Percentiles rank a stretch among this genome's conserved stretches.
Evolutionary conservation across 2,329 filamentous ascomycete genomes (phyloP).

Genomic region (Ceratocystiopsis brevicomis): DNA sequence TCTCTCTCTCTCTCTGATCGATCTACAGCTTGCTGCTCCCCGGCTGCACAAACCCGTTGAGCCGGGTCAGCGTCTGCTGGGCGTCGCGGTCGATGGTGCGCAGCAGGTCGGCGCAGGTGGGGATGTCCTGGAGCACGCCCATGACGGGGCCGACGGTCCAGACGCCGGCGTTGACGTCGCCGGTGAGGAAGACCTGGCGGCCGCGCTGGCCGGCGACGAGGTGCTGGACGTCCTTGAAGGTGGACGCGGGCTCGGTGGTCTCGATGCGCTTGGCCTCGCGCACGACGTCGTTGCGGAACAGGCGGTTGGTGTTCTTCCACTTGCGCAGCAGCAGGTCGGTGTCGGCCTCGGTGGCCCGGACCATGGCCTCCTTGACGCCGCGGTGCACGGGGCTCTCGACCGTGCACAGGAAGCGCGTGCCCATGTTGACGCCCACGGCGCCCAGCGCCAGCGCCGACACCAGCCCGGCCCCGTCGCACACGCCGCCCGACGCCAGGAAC

Average conservation of each 20-base stretch:
- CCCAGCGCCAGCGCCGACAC: slow-evolving; percentile 80
- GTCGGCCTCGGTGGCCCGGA: slow-evolving; percentile 73
- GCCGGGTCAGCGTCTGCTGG: slow-evolving; percentile 23
- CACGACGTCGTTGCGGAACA: slow-evolving; percentile 83
- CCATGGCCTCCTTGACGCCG: slow-evolving; percentile 88
- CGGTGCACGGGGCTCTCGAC: slow-evolving; percentile 79
- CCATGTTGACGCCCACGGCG: slow-evolving; percentile 95
- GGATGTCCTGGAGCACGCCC: slow-evolving; percentile 67
- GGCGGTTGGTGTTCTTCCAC: slow-evolving; percentile 80
- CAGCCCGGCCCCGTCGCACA: slow-evolving; percentile 83
- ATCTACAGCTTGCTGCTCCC: neutral
- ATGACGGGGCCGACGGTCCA: slow-evolving; percentile 98
- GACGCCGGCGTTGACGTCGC: slow-evolving; percentile 76
- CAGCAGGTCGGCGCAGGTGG: slow-evolving; percentile 51
- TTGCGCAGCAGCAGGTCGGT: slow-evolving; percentile 72
- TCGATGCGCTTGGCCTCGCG: slow-evolving; percentile 64
- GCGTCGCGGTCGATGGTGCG: slow-evolving; percentile 62
- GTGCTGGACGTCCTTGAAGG: slow-evolving; percentile 68
- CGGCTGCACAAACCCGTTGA: too few species aligned
- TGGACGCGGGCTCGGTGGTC: neutral
- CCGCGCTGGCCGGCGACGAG: slow-evolving; percentile 82
- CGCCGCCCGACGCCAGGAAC: slow-evolving; percentile 91
- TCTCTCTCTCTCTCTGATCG: too few species aligned
- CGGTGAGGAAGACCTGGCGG: slow-evolving; percentile 77
- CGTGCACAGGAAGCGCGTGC: slow-evolving; percentile 93